Percentiles rank a stretch among this genome's conserved stretches.
Evolutionary conservation across 2,329 filamentous ascomycete genomes (phyloP).

Genomic region (Botrytis hyacinthi): DNA sequence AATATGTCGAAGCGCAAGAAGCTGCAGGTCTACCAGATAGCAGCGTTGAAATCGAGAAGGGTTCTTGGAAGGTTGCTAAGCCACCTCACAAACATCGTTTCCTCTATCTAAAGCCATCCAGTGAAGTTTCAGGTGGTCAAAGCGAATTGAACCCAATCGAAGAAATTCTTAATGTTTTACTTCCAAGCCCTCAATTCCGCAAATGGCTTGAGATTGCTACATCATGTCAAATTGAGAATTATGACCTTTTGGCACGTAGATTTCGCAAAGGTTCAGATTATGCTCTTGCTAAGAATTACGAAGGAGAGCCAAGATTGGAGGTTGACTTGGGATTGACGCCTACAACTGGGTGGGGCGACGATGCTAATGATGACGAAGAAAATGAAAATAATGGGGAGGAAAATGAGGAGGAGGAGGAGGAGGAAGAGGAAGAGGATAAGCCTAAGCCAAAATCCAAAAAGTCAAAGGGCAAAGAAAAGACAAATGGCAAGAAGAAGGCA

Average conservation of each 20-base stretch:
- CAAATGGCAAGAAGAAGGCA: constrained; percentile 8
- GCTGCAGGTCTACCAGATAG: constrained; percentile 45
- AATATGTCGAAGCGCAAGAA: constrained; percentile 68
- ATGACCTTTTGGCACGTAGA: constrained; percentile 77
- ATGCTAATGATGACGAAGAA: constrained; percentile 54
- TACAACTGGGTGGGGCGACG: constrained; percentile 77
- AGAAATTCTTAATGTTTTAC: constrained; percentile 75
- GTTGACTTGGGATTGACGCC: constrained; percentile 86
- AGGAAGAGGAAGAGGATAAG: constrained; percentile 36
- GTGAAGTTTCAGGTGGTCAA: constrained; percentile 34
- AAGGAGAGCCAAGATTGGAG: constrained; percentile 75
- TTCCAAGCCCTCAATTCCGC: constrained; percentile 82
- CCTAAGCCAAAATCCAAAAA: constrained; percentile 27
- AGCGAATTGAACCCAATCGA: constrained; percentile 59
- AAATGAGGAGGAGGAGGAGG: constrained; percentile 37
- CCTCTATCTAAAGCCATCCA: constrained; percentile 67
- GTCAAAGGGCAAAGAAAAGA: constrained; percentile 2
- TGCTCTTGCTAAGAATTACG: constrained; percentile 84
- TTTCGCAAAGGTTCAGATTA: constrained; percentile 90
- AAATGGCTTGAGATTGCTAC: constrained; percentile 88
- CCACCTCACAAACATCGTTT: constrained; percentile 96
- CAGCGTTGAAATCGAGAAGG: constrained; percentile 56
- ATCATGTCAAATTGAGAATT: constrained; percentile 67
- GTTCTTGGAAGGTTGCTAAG: constrained; percentile 70
- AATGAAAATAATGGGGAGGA: constrained; percentile 41